Evolutionary conservation across 2,329 filamentous ascomycete genomes (phyloP).

Genomic region (Blastomyces parvus): DNA sequence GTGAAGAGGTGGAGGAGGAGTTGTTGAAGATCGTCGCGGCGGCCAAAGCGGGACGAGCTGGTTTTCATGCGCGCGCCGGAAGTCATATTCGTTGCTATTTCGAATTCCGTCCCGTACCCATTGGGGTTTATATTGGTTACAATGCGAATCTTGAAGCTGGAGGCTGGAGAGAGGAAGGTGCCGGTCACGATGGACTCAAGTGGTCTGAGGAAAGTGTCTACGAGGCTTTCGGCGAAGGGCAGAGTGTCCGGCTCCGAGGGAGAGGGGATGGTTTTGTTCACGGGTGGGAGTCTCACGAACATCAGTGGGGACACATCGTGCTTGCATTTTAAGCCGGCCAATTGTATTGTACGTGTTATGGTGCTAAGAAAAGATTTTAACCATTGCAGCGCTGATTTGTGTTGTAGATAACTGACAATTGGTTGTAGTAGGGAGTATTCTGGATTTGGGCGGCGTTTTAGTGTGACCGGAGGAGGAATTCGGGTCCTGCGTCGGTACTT

Average conservation of each 20-base stretch:
- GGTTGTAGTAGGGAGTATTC: slow-evolving; percentile 52
- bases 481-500: slow-evolving; percentile 59
- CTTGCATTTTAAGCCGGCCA: slow-evolving; percentile 26
- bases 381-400: slow-evolving; percentile 32
- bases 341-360: slow-evolving; percentile 24
- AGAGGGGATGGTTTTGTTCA: slow-evolving; percentile 13
- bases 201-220: slow-evolving; percentile 34
- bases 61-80: slow-evolving; percentile 25
- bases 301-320: slow-evolving; percentile 22
- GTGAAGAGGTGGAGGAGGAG: slow-evolving; percentile 30
- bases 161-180: slow-evolving; percentile 26
- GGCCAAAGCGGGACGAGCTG: slow-evolving; percentile 22
- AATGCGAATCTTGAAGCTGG: slow-evolving; percentile 31
- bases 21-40: slow-evolving; percentile 28
- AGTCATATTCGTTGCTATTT: slow-evolving; percentile 28
- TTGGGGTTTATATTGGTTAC: slow-evolving; percentile 27
- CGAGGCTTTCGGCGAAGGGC: slow-evolving; percentile 31
- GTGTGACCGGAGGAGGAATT: slow-evolving; percentile 48
- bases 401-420: slow-evolving; percentile 46
- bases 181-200: slow-evolving; percentile 37
- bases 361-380: slow-evolving; percentile 27
- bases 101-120: slow-evolving; percentile 32
- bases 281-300: slow-evolving; percentile 19
- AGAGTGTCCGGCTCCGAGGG: slow-evolving; percentile 6
- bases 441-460: slow-evolving; percentile 40